Base-by-base conservation (phyloP, 2,329 filamentous ascomycete genomes). In the Fusarium sp. region DNA sequence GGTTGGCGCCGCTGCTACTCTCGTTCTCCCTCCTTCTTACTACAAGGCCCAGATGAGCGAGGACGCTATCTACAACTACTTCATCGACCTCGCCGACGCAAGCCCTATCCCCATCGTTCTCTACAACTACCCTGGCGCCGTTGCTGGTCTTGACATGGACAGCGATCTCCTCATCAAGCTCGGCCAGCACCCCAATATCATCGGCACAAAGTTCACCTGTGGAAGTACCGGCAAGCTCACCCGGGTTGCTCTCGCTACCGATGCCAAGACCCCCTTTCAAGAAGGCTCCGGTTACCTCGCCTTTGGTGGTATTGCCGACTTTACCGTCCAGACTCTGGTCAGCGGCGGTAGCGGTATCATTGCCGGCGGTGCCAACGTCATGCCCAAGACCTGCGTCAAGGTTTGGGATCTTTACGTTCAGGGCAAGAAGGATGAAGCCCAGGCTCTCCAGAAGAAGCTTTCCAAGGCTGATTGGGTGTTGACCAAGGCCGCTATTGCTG, bases 51-150 rank as follows among this genome's bases (percentile, higher is more conserved):
- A 92, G 74, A 91, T 93, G 80, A 91, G 93, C 78, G 92, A 95
- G 75, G 87, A 90, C 54, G 87, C 92, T 66, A 85, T 97, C 64
- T 87, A 90, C 77, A 88, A 91, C 74, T 95, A 92, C 84, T 95
- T 91, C 83, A 88, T 85, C 60, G 86, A 87, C 60, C 92, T 97
- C 8, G 94, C 94, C 50, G 92, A 95, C 80, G 86, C 81, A 41
- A 93, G 90, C 54, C 91, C 93, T 8, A 83, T 96, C 12, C 93
- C 93, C n/a, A 80, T 97, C 59, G 88, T 97, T 71, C 84, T 97
- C 50, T 97, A 97, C 88, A 97, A 97, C 85, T 97, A 96, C 84
- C 94, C 94, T 2, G 93, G 93, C 55, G 94, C 93, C 53, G 94
- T 96, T 9, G 88, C 93, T 9, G 94, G 94, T 54, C 92, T 97